These are phyloP conservation scores for Thelephora aurantiotincta DNA, from an alignment of 768 basidiomycete species.

Conservation along the genomic window DNA sequence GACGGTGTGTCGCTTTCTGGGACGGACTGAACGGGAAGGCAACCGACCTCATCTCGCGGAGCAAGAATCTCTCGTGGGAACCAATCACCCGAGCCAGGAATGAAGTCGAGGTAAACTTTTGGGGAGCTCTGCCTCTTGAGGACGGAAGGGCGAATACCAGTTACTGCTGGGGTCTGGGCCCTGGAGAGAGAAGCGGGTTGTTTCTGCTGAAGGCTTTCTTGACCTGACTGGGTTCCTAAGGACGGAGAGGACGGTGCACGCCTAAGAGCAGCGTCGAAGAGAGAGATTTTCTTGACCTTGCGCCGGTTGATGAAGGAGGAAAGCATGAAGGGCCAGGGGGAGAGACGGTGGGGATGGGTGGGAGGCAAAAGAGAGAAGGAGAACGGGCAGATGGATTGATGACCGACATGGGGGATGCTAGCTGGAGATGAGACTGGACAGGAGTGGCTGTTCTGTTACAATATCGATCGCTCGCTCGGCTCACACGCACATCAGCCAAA, in stretches of 20 bases:
- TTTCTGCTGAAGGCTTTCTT: constrained; percentile 10
- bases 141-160: not conserved
- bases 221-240: not conserved
- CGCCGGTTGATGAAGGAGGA: constrained; percentile 13
- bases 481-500: too few species aligned
- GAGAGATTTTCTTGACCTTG: constrained; percentile 10
- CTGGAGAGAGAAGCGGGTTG: constrained; percentile 7
- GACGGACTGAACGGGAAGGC: constrained; percentile 6
- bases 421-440: not conserved
- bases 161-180: not conserved
- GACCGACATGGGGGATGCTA: not conserved
- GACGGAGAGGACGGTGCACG: constrained; percentile 10
- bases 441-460: not conserved
- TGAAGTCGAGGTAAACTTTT: constrained; percentile 12
- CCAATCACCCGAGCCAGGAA: constrained; percentile 11
- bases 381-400: not conserved
- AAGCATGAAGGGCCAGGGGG: constrained; percentile 8
- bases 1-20: constrained; percentile 3
- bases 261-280: constrained; percentile 8
- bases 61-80: constrained; percentile 10
- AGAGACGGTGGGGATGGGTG: constrained; percentile 1
- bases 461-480: not conserved
- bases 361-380: constrained; percentile 2
- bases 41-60: constrained; percentile 4
- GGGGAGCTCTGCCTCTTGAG: constrained; percentile 7